Conservation (phyloP, 148 eudicot genomes). For the Pharnaceum exiguum region DNA sequence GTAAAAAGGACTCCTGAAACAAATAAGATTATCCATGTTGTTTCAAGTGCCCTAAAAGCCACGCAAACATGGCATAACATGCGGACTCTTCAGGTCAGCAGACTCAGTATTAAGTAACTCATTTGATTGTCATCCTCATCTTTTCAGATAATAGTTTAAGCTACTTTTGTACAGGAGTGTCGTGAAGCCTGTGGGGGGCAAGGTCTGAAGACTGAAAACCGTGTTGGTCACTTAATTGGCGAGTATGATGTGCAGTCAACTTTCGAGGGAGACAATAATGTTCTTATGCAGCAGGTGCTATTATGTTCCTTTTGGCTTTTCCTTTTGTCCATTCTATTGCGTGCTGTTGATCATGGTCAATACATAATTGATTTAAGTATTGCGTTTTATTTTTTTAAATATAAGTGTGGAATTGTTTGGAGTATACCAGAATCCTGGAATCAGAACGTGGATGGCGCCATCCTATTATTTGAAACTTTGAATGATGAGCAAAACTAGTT, state of each 20-base stretch:
- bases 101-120: background rate
- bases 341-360: too few relatives aligned
- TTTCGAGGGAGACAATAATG: slow-evolving; percentile 97
- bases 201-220: slow-evolving; percentile 94
- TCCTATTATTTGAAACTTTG: too few relatives aligned
- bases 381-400: too few relatives aligned
- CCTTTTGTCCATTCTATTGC: background rate
- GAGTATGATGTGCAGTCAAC: slow-evolving; percentile 93
- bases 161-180: slow-evolving; percentile 55
- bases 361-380: too few relatives aligned
- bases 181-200: slow-evolving; percentile 99
- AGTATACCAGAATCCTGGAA: too few relatives aligned
- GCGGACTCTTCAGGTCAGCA: slow-evolving; percentile 89
- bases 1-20: slow-evolving; percentile 80
- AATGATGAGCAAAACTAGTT: too few relatives aligned
- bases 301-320: background rate
- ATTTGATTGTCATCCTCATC: slow-evolving; percentile 1
- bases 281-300: slow-evolving; percentile 97
- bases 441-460: too few relatives aligned
- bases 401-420: too few relatives aligned
- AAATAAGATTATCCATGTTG: slow-evolving; percentile 68
- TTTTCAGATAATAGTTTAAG: background rate
- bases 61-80: slow-evolving; percentile 87
- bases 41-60: slow-evolving; percentile 93
- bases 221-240: slow-evolving; percentile 74